These are phyloP conservation scores for Aphanomyces cochlioides DNA, from an alignment of 352 stramenopile species.

Conservation along the genomic window DNA sequence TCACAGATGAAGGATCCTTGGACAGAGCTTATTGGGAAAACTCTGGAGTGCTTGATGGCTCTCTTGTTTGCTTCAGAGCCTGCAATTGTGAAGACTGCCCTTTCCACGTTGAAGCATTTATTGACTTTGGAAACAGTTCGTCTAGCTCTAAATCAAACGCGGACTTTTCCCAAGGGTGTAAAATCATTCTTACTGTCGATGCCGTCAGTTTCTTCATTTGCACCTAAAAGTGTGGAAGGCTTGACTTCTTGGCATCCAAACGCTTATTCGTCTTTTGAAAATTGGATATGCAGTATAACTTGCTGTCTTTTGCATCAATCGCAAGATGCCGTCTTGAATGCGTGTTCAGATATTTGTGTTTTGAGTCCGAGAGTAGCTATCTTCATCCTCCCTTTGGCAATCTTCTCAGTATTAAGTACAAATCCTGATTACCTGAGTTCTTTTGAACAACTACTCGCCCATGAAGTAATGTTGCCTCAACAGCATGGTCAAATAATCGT, in stretches of 20 bases:
- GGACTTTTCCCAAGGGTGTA: slow-evolving; percentile 39
- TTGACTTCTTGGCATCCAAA: background rate
- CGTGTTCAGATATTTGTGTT: slow-evolving; percentile 42
- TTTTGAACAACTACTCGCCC: slow-evolving; percentile 13
- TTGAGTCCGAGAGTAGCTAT: slow-evolving; percentile 57
- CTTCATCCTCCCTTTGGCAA: slow-evolving; percentile 70
- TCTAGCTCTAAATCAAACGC: slow-evolving; percentile 43
- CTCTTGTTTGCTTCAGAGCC: slow-evolving; percentile 17
- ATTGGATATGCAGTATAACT: slow-evolving; percentile 57
- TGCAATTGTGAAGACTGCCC: slow-evolving; percentile 1
- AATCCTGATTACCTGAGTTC: background rate
- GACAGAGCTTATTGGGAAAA: slow-evolving; percentile 17
- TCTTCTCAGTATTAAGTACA: slow-evolving; percentile 39
- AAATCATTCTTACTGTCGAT: slow-evolving; percentile 21
- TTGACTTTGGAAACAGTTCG: slow-evolving; percentile 1
- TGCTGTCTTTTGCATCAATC: slow-evolving; percentile 42
- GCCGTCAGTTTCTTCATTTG: background rate
- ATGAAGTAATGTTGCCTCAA: slow-evolving; percentile 32
- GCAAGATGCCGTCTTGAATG: slow-evolving; percentile 47
- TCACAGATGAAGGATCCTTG: slow-evolving; percentile 7
- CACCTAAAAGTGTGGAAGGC: slow-evolving; percentile 7
- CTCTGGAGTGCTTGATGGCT: slow-evolving; percentile 19
- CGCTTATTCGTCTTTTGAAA: slow-evolving; percentile 38
- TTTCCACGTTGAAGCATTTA: background rate
- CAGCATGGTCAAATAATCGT: slow-evolving; percentile 65